A percentile compares a stretch with the other conserved stretches of the same genome.
phyloP scores from a whole-genome alignment of 176 grass and related monocot species.

The Zoysia pacifica region DNA sequence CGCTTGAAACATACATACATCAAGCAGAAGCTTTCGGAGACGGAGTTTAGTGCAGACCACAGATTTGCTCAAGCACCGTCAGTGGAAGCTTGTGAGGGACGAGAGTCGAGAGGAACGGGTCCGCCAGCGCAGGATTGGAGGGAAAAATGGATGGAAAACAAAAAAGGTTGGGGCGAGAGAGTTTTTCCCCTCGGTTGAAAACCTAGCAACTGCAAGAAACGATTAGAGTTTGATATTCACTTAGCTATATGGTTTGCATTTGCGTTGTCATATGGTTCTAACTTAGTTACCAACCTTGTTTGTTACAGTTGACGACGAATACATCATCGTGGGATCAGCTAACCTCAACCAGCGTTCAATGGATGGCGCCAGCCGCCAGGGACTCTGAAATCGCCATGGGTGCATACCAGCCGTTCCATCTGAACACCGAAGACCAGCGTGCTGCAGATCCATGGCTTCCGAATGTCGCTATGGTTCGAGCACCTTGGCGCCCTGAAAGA shows the following conservation, averaged over 20 bases:
- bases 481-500: constrained; percentile 78
- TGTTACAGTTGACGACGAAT: constrained; percentile 81
- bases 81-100: too few species aligned
- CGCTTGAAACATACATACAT: background rate
- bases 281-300: background rate
- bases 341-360: constrained; percentile 95
- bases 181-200: too few species aligned
- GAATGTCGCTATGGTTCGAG: constrained; percentile 88
- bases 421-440: too few species aligned
- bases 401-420: constrained; percentile 59
- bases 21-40: too few species aligned
- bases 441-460: constrained; percentile 51
- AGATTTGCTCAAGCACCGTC: too few species aligned
- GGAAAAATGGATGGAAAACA: background rate
- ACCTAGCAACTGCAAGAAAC: too few species aligned
- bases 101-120: background rate
- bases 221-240: too few species aligned
- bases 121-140: background rate
- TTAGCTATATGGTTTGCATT: too few species aligned
- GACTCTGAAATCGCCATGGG: constrained; percentile 90
- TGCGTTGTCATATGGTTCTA: too few species aligned
- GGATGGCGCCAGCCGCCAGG: constrained; percentile 56
- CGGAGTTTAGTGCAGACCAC: too few species aligned
- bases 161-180: constrained; percentile 67
- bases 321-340: constrained; percentile 83